Evolutionary conservation across 1,139 yeast species (phyloP), one percentile per base, ranked within the genome.

Genomic region (Hanseniaspora sp.): DNA sequence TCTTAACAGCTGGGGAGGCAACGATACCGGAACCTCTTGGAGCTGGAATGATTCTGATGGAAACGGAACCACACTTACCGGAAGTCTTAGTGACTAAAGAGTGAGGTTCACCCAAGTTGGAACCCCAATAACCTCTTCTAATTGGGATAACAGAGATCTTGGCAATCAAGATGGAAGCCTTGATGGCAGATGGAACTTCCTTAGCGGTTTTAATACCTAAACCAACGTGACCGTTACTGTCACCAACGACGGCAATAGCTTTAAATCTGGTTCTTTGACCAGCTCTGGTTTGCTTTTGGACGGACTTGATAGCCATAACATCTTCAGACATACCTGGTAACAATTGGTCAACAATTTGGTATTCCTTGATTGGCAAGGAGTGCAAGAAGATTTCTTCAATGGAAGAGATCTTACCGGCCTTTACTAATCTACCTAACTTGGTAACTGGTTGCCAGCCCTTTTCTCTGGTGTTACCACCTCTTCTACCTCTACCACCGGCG

Each of bases 91-190:
- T 78, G 71, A 96, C 94, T 74, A 92, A 84, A 66, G 98, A 86
- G 86, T 92, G 99, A 72, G 98, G 98, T 76, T 86, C 84, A 83
- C 98, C 99, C 77, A 92, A 86, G 82, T 87, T 86, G 75, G 95
- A 77, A 79, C 99, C 99, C 99, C 99, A 92, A 92, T 92, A 92
- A 82, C 99, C 99, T 83, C 98, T 88, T 84, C 99, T 90, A 80
- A 94, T 92, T 74, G 99, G 99, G 74, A 94, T 88, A 76, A 92
- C 86, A 66, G 96, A 85, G 73, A 92, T 84, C 83, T 92, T 92
- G 75, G 98, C 99, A 74, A 92, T 90, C 80, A 87, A 82, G 80
- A 92, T 90, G 70, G 98, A 98, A 68, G 97, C 96, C 79, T 96
- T 88, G 80, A 92, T 92, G 73, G 99, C 97, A 70, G 96, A 88